Conservation (phyloP, 768 basidiomycete genomes). For the Aureoboletus auriporus region DNA sequence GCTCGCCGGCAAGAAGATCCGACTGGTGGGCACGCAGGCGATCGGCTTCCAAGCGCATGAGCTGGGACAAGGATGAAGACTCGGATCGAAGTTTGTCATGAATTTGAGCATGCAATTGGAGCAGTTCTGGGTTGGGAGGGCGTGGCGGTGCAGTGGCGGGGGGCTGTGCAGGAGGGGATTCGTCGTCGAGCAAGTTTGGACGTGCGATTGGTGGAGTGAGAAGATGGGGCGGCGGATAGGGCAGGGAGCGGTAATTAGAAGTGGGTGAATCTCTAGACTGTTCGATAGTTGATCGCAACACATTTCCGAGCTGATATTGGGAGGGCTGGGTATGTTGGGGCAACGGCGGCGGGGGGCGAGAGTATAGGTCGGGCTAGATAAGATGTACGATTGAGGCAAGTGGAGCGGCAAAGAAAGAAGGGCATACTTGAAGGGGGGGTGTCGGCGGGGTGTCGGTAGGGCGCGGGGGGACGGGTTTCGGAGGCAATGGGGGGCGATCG, state of each 20-base stretch:
- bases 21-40: slow-evolving; percentile 75
- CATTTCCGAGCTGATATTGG: slow-evolving; percentile 28
- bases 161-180: slow-evolving; percentile 32
- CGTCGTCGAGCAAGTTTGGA: slow-evolving; percentile 66
- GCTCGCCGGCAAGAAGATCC: slow-evolving; percentile 85
- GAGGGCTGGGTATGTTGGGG: slow-evolving; percentile 25
- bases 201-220: slow-evolving; percentile 24
- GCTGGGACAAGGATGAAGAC: slow-evolving; percentile 64
- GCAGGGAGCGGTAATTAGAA: slow-evolving; percentile 29
- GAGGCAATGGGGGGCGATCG: slow-evolving; percentile 36
- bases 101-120: slow-evolving; percentile 73
- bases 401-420: background rate
- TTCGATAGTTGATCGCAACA: slow-evolving; percentile 13
- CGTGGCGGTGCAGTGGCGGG: slow-evolving; percentile 58
- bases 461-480: slow-evolving; percentile 29
- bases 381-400: background rate
- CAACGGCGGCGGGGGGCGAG: slow-evolving; percentile 37
- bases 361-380: slow-evolving; percentile 22
- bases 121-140: slow-evolving; percentile 86
- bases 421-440: slow-evolving; percentile 20
- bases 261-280: slow-evolving; percentile 16
- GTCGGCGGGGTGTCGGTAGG: background rate
- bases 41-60: slow-evolving; percentile 62
- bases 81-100: slow-evolving; percentile 72
- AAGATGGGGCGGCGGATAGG: slow-evolving; percentile 22